Percentiles rank a stretch among this genome's conserved stretches.
phyloP scores from a whole-genome alignment of 495 filamentous ascomycete genomes.

The Aspergillus incahuasiensis region DNA sequence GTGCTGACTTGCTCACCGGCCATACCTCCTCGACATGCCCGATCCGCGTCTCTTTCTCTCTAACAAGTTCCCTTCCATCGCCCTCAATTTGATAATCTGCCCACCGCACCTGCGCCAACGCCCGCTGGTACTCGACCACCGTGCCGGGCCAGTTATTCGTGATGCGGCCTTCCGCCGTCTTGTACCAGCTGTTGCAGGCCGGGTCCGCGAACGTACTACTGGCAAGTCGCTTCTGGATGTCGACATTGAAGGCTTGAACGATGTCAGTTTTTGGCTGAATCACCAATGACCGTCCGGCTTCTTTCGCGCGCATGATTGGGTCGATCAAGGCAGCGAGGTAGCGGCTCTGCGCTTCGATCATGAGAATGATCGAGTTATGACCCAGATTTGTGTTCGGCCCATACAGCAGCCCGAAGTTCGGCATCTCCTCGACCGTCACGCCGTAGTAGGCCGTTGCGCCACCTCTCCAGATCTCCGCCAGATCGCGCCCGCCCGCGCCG shows the following conservation, averaged over 20 bases:
- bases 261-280: slow-evolving; percentile 33
- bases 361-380: slow-evolving; percentile 54
- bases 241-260: slow-evolving; percentile 40
- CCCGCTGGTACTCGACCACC: slow-evolving; percentile 47
- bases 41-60: slow-evolving; percentile 29
- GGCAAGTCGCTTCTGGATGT: slow-evolving; percentile 39
- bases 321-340: slow-evolving; percentile 47
- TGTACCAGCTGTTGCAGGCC: slow-evolving; percentile 53
- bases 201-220: slow-evolving; percentile 48
- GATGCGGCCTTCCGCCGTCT: slow-evolving; percentile 47
- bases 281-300: slow-evolving; percentile 30
- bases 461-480: slow-evolving; percentile 45
- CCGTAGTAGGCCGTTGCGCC: slow-evolving; percentile 47
- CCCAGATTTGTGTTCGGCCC: slow-evolving; percentile 52
- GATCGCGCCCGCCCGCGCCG: slow-evolving; percentile 34
- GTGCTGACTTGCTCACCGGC: slow-evolving; percentile 4
- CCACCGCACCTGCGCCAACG: slow-evolving; percentile 42
- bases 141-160: slow-evolving; percentile 55
- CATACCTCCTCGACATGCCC: slow-evolving; percentile 29
- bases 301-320: slow-evolving; percentile 34
- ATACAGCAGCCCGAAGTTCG: slow-evolving; percentile 56
- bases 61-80: slow-evolving; percentile 23
- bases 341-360: slow-evolving; percentile 55
- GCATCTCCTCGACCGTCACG: slow-evolving; percentile 43
- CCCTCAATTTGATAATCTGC: slow-evolving; percentile 42